Conservation (phyloP, 345 rosid genomes). For the Lenwebbia sp. region DNA sequence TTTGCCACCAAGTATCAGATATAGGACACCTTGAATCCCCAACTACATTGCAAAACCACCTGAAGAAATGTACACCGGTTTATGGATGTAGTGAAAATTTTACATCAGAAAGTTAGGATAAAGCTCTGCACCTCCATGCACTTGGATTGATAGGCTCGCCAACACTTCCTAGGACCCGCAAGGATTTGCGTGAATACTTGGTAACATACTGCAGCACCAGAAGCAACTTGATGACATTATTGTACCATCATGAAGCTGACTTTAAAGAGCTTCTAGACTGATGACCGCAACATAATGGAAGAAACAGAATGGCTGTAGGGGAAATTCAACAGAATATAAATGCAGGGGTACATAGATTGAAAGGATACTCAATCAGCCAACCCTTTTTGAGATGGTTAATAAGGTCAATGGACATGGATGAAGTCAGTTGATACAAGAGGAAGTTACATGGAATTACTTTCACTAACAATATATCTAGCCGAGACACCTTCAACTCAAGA, state of each 20-base stretch:
- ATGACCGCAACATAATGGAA: neutral
- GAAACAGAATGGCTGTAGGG: neutral
- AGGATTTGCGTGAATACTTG: conserved; percentile 78
- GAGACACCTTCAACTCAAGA: neutral
- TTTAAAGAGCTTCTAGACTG: neutral
- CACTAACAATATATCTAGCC: neutral
- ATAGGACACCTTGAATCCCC: conserved; percentile 93
- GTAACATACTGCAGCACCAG: conserved; percentile 60
- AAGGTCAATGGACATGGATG: neutral
- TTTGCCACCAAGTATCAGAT: conserved; percentile 99
- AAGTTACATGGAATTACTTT: neutral
- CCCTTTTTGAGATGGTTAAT: neutral
- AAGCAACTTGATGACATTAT: neutral
- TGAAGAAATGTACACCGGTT: neutral
- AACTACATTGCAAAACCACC: conserved; percentile 92
- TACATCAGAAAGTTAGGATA: neutral
- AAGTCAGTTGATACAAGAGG: neutral
- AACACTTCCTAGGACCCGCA: conserved; percentile 94
- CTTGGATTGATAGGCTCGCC: conserved; percentile 99
- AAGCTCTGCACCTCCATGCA: conserved; percentile 79
- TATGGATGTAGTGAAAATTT: neutral
- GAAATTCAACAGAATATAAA: neutral
- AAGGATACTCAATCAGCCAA: neutral
- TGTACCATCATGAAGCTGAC: neutral
- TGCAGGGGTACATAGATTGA: neutral